These are phyloP conservation scores for Colletotrichum spinosum DNA, from an alignment of 2,329 filamentous ascomycete genomes.

Conservation along the genomic window DNA sequence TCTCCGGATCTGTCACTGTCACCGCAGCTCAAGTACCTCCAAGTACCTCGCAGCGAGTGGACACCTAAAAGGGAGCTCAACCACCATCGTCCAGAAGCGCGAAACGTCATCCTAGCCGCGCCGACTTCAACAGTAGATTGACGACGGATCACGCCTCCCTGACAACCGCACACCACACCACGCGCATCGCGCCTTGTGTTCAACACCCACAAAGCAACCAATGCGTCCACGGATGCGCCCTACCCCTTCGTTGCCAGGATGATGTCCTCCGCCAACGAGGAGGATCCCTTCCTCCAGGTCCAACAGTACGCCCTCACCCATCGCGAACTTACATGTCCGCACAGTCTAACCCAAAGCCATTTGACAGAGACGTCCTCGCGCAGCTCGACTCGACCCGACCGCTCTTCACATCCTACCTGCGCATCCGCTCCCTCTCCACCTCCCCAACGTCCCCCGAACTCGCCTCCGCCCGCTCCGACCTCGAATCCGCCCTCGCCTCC, in stretches of 20 bases:
- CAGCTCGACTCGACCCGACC: constrained; percentile 85
- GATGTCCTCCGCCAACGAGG: constrained; percentile 76
- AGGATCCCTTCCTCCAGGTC: constrained; percentile 79
- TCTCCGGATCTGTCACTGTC: constrained; percentile 4
- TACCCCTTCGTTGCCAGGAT: constrained; percentile 53
- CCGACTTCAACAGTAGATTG: constrained; percentile 21
- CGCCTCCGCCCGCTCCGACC: constrained; percentile 78
- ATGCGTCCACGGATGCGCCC: constrained; percentile 33
- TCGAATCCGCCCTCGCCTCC: constrained; percentile 72
- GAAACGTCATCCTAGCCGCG: constrained; percentile 38
- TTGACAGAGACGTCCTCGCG: constrained; percentile 84
- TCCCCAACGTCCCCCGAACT: constrained; percentile 84
- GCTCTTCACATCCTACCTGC: constrained; percentile 93
- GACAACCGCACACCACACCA: background rate
- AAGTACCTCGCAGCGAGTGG: constrained; percentile 23
- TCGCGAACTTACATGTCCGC: constrained; percentile 2
- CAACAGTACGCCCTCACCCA: constrained; percentile 65
- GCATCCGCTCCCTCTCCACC: constrained; percentile 88
- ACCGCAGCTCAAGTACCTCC: constrained; percentile 5
- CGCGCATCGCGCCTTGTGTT: background rate
- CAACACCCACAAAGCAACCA: constrained; percentile 5
- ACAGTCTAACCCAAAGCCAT: constrained; percentile 20
- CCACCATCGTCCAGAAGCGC: constrained; percentile 25
- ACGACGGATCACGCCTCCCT: constrained; percentile 13
- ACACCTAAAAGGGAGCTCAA: constrained; percentile 21